A percentile compares a stretch with the other conserved stretches of the same genome.
phyloP scores from a whole-genome alignment of 257 asterid species.

The Haberlea rhodopensis region DNA sequence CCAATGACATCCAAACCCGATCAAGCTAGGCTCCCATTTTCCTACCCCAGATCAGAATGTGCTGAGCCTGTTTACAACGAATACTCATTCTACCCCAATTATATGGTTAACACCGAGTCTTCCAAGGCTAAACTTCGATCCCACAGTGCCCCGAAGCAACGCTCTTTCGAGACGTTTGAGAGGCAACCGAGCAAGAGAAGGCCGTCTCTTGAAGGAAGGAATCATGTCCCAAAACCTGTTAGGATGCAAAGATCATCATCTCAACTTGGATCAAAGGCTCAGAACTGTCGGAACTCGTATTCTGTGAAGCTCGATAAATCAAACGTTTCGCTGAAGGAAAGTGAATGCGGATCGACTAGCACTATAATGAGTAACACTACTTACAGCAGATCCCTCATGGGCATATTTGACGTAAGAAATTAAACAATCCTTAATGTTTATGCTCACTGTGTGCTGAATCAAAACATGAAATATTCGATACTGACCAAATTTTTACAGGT shows the following conservation, averaged over 20 bases:
- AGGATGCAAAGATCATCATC: no score
- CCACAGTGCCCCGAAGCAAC: no score
- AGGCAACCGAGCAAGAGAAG: conserved; percentile 65
- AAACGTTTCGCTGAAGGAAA: no score
- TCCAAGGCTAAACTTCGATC: no score
- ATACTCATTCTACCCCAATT: conserved; percentile 64
- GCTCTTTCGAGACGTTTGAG: conserved; percentile 66
- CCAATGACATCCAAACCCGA: conserved; percentile 62
- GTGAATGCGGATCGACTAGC: conserved; percentile 85
- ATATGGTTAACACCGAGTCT: conserved; percentile 92
- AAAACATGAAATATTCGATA: neutral
- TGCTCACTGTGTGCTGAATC: neutral
- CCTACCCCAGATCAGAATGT: conserved; percentile 56
- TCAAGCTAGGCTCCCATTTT: conserved; percentile 33
- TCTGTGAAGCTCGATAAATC: conserved; percentile 81
- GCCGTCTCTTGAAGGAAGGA: conserved; percentile 84
- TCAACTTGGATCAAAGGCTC: conserved; percentile 65
- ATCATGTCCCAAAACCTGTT: conserved; percentile 79
- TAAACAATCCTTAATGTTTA: no score
- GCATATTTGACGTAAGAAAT: conserved; percentile 63
- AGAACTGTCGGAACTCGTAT: conserved; percentile 71
- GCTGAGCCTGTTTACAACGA: conserved; percentile 63
- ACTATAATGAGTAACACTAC: conserved; percentile 62
- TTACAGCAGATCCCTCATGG: conserved; percentile 75
- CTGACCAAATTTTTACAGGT: no score